Evolutionary conservation across 352 stramenopile species (phyloP), one percentile per base, ranked within the genome.

Genomic region (Phytophthora foliorum): DNA sequence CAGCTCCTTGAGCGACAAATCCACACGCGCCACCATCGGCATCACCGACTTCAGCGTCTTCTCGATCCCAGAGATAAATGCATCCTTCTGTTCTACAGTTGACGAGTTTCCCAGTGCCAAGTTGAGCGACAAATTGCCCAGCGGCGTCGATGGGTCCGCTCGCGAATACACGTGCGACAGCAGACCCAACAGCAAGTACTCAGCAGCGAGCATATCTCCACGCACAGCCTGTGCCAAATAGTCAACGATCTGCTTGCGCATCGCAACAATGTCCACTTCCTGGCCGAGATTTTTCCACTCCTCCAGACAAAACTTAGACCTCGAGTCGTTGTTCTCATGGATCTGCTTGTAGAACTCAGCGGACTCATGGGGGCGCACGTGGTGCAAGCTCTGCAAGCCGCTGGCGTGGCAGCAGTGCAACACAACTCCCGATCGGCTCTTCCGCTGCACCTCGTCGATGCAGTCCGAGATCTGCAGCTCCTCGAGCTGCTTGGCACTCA

Each of bases 91-190:
- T 14, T 72, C 63, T n/a, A 44, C 48, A 21, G 52, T 69, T 2
- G 61, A 42, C 2, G 51, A 32, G n/a, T 69, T 73, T 4, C 68
- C 50, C 17, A 90, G 59, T 1, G 77, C 58, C 52, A 95, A 57
- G 39, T 94, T 95, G 1, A 95, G 63, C 1, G 88, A 91, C 14
- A 94, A 63, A 44, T 93, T 92, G 0, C 88, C 88, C 5, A 95
- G 57, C 3, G 84, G 81, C 7, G 84, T 94, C 16, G 85, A 70
- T 9, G 73, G 63, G 21, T 94, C 85, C 0, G 84, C 77, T 25
- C 88, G 78, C 7, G 86, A 73, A 61, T 92, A 93, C 27, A 95
- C 86, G 3, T 86, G 84, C 14, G 88, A 92, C 6, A 95, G 49
- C 29, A 95, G 62, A 31, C 60, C 76, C n/a, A 95, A 63, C 7